A percentile compares a stretch with the other conserved stretches of the same genome.
Evolutionary conservation across 352 stramenopile species (phyloP).

Genomic region (Phytophthora pisi): DNA sequence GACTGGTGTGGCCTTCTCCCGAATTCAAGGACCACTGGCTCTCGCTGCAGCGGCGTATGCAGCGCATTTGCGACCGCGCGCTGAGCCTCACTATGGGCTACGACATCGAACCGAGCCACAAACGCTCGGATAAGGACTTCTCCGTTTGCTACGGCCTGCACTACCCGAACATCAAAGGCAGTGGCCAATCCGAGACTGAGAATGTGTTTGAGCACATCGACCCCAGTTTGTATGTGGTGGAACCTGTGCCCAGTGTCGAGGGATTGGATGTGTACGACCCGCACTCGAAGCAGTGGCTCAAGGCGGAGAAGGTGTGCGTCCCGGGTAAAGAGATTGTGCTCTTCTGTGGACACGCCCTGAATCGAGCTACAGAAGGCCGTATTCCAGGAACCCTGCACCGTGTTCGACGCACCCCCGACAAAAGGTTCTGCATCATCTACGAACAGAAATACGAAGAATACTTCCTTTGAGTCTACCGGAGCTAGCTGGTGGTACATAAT

Average conservation of each 20-base stretch:
- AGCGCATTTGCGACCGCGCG: conserved; percentile 59
- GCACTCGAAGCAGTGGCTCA: conserved; percentile 58
- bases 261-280: conserved; percentile 65
- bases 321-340: conserved; percentile 65
- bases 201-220: conserved; percentile 76
- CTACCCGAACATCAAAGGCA: conserved; percentile 61
- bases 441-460: conserved; percentile 72
- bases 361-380: conserved; percentile 48
- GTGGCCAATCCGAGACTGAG: conserved; percentile 55
- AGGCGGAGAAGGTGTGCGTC: conserved; percentile 51
- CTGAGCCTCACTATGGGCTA: conserved; percentile 60
- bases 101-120: conserved; percentile 31
- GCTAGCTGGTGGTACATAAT: too few species aligned
- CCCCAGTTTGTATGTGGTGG: conserved; percentile 63
- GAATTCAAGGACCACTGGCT: conserved; percentile 53
- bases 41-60: conserved; percentile 46
- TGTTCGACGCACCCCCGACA: conserved; percentile 45
- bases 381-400: conserved; percentile 61
- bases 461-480: conserved; percentile 38
- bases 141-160: conserved; percentile 72
- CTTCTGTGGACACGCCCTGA: conserved; percentile 61
- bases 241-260: conserved; percentile 57
- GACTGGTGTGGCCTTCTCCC: conserved; percentile 48
- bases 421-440: conserved; percentile 67
- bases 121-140: conserved; percentile 50